phyloP scores from a whole-genome alignment of 257 asterid genomes.

The Fraxinus americana region DNA sequence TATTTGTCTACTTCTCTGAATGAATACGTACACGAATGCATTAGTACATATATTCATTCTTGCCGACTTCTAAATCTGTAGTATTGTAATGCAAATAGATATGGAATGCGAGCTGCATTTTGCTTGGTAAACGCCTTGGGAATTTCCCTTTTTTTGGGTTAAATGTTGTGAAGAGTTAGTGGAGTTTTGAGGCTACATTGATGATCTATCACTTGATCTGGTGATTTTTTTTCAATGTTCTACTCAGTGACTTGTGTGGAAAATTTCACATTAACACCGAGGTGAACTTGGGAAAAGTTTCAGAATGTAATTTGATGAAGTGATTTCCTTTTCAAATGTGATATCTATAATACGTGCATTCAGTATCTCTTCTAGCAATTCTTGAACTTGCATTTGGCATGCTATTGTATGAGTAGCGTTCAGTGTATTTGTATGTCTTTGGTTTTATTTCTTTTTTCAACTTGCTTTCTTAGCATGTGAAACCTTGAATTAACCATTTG shows the following conservation, averaged over 20 bases:
- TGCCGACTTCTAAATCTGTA: background rate
- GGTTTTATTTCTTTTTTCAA: background rate
- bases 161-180: background rate
- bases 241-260: background rate
- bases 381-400: background rate
- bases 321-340: background rate
- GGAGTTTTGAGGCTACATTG: background rate
- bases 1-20: background rate
- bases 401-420: background rate
- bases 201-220: background rate
- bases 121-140: background rate
- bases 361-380: background rate
- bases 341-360: background rate
- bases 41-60: background rate
- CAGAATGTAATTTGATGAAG: background rate
- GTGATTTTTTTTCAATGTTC: background rate
- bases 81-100: background rate
- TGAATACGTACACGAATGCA: background rate
- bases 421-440: background rate
- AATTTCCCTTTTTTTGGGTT: background rate
- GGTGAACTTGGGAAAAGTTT: background rate
- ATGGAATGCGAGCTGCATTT: background rate
- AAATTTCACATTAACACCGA: background rate
- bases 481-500: background rate
- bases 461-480: background rate